A percentile compares a stretch with the other conserved stretches of the same genome.
phyloP scores from a whole-genome alignment of 2,329 filamentous ascomycete species.

The Aspergillus bombycis region DNA sequence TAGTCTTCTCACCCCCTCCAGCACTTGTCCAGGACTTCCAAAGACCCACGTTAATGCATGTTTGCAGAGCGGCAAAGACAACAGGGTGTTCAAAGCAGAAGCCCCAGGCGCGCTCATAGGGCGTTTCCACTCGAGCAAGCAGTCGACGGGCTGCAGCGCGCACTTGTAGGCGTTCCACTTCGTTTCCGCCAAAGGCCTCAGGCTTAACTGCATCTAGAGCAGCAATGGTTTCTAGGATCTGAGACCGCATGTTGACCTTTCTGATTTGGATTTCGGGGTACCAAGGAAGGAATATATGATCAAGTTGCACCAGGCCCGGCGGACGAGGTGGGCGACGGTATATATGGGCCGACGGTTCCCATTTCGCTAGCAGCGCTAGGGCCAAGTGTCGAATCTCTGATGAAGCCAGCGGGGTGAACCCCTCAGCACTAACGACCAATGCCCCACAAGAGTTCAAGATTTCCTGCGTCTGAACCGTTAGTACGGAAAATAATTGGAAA shows the following conservation, averaged over 20 bases:
- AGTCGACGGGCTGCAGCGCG: slow-evolving; percentile 33
- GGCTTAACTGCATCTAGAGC: slow-evolving; percentile 23
- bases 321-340: background rate
- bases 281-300: background rate
- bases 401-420: background rate
- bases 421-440: background rate
- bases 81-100: slow-evolving; percentile 36
- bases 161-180: slow-evolving; percentile 29
- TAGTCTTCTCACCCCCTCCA: slow-evolving; percentile 32
- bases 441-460: background rate
- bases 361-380: background rate
- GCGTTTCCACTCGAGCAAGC: slow-evolving; percentile 35
- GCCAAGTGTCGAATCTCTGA: background rate
- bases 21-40: slow-evolving; percentile 34
- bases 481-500: background rate
- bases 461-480: background rate
- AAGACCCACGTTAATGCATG: slow-evolving; percentile 34
- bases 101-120: slow-evolving; percentile 37
- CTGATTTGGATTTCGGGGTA: background rate
- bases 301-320: background rate
- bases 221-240: slow-evolving; percentile 21
- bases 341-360: background rate
- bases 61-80: slow-evolving; percentile 34
- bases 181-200: slow-evolving; percentile 20
- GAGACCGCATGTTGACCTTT: slow-evolving; percentile 15